Percentiles rank a stretch among this genome's conserved stretches.
These are phyloP conservation scores for Sporothrix sp. DNA, from an alignment of 2,329 filamentous ascomycete species.

Conservation along the genomic window DNA sequence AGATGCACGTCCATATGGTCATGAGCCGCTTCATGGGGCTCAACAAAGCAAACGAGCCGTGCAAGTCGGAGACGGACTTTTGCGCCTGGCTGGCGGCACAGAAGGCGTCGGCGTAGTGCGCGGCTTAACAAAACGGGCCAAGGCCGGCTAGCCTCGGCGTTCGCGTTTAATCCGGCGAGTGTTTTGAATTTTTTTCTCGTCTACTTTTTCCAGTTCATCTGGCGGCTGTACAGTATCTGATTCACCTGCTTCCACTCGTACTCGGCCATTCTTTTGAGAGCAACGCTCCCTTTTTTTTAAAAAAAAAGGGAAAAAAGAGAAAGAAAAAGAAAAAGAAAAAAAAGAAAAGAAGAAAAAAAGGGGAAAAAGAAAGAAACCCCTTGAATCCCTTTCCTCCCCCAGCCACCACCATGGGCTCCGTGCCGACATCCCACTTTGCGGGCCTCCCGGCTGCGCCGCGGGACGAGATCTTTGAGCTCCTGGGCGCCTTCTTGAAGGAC, in stretches of 20 bases:
- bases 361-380: too few relatives aligned
- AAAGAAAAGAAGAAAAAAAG: too few relatives aligned
- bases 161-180: neutral
- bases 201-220: neutral
- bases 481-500: neutral
- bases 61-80: slow-evolving; percentile 5
- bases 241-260: too few relatives aligned
- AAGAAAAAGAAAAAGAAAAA: too few relatives aligned
- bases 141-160: slow-evolving; percentile 2
- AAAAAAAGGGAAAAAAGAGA: too few relatives aligned
- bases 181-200: neutral
- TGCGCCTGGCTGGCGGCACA: slow-evolving; percentile 19
- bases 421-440: slow-evolving; percentile 1
- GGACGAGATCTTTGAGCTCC: slow-evolving; percentile 2
- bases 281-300: neutral
- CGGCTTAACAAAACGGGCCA: neutral
- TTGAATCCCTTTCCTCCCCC: neutral
- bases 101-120: too few relatives aligned
- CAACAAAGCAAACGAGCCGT: slow-evolving; percentile 1
- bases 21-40: slow-evolving; percentile 9
- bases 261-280: neutral
- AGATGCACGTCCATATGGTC: slow-evolving; percentile 9
- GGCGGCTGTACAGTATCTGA: too few relatives aligned
- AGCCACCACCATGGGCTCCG: neutral
- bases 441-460: neutral